These are phyloP conservation scores for Grifola frondosa DNA, from an alignment of 1,284 basidiomycete species.

Conservation along the genomic window DNA sequence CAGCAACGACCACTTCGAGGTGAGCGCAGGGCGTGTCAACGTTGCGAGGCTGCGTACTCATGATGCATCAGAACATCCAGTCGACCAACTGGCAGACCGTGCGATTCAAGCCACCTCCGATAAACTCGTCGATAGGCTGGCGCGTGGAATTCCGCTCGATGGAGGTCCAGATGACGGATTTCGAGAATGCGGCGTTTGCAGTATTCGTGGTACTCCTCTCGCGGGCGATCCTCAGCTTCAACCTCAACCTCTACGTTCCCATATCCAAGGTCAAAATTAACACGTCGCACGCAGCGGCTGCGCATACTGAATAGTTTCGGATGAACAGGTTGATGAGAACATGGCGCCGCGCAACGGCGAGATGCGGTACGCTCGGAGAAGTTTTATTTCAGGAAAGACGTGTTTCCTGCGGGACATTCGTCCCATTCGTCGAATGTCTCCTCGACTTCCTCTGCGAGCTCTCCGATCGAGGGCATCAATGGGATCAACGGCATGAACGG, in stretches of 20 bases:
- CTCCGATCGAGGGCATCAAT: constrained; percentile 43
- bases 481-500: constrained; percentile 24
- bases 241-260: constrained; percentile 95
- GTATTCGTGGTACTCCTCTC: constrained; percentile 95
- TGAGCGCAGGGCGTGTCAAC: constrained; percentile 28
- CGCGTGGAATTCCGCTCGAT: constrained; percentile 98
- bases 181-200: constrained; percentile 97
- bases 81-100: constrained; percentile 99
- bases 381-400: constrained; percentile 90
- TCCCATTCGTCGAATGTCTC: constrained; percentile 39
- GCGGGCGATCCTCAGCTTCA: constrained; percentile 88
- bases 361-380: constrained; percentile 74
- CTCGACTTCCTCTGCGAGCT: constrained; percentile 52
- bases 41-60: constrained; percentile 5
- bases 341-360: constrained; percentile 87
- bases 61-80: constrained; percentile 79
- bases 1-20: constrained; percentile 97
- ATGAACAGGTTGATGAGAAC: constrained; percentile 96
- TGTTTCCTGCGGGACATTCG: constrained; percentile 61
- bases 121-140: constrained; percentile 93
- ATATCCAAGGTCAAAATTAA: constrained; percentile 78
- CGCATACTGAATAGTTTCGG: constrained; percentile 1
- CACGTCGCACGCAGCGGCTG: neutral
- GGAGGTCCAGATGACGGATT: constrained; percentile 99
- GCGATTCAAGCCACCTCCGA: constrained; percentile 97